These are phyloP conservation scores for Picochlorum costavermella DNA, from an alignment of 139 green algal species.

Conservation along the genomic window DNA sequence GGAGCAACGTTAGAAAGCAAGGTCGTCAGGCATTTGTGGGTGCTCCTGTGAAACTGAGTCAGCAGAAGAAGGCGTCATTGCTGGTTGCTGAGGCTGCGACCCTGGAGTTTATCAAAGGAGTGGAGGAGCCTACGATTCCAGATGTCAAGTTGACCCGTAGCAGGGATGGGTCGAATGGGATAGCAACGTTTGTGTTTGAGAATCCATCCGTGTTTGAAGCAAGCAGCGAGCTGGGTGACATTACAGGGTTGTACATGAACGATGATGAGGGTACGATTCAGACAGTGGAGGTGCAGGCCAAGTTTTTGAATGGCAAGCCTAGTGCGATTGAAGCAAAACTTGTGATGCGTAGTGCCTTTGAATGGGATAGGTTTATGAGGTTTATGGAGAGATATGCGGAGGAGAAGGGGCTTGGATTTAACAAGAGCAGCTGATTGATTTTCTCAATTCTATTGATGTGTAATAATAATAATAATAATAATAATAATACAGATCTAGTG, in stretches of 20 bases:
- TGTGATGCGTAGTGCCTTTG: constrained; percentile 57
- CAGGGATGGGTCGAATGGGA: constrained; percentile 72
- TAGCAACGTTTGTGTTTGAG: constrained; percentile 85
- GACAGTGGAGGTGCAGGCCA: constrained; percentile 92
- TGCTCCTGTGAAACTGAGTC: neutral
- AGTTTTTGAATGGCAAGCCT: constrained; percentile 97
- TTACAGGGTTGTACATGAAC: constrained; percentile 92
- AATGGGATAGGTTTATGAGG: constrained; percentile 94
- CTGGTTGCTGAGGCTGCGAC: neutral
- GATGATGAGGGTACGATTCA: constrained; percentile 85
- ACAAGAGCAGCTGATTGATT: constrained; percentile 20
- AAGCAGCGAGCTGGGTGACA: constrained; percentile 72
- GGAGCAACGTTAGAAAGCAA: no score
- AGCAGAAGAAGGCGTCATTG: neutral
- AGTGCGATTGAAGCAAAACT: constrained; percentile 50
- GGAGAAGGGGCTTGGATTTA: constrained; percentile 70
- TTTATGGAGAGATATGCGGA: constrained; percentile 98
- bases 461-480: no score
- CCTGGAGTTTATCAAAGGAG: constrained; percentile 88
- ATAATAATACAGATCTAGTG: neutral
- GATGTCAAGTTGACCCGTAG: constrained; percentile 83
- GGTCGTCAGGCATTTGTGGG: no score
- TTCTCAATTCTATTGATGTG: no score
- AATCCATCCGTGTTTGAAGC: constrained; percentile 88
- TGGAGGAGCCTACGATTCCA: constrained; percentile 80